Conservation (phyloP, 306 rosid species). For the Vigna radiata region DNA sequence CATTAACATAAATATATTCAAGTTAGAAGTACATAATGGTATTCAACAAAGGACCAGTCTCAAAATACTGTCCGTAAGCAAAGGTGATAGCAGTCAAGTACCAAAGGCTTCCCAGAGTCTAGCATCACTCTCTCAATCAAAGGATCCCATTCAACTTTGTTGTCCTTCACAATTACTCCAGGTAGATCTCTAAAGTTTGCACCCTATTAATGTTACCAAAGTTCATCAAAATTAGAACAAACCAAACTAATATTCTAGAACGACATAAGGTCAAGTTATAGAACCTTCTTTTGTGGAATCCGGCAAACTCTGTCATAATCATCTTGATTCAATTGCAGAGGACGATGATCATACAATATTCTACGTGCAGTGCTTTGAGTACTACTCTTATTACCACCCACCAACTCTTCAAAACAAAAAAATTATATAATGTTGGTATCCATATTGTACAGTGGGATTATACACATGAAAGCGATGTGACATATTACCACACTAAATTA, state of each 20-base stretch:
- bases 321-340: conserved; percentile 47
- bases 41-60: not conserved
- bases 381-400: not conserved
- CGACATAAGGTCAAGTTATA: not conserved
- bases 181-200: conserved; percentile 57
- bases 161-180: conserved; percentile 48
- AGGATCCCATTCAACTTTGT: conserved; percentile 58
- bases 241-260: not conserved
- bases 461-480: not conserved
- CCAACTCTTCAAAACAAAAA: conserved; percentile 47
- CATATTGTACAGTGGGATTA: not conserved
- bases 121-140: conserved; percentile 48
- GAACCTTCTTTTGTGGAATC: conserved; percentile 56
- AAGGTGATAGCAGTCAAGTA: conserved; percentile 20
- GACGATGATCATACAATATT: conserved; percentile 53
- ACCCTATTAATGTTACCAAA: conserved; percentile 36
- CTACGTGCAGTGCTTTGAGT: conserved; percentile 10
- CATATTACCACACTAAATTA: no score
- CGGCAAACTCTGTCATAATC: conserved; percentile 56
- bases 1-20: not conserved
- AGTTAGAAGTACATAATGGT: not conserved
- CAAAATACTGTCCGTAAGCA: not conserved
- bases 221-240: not conserved
- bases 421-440: conserved; percentile 18
- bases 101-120: conserved; percentile 54